A percentile compares a stretch with the other conserved stretches of the same genome.
phyloP scores from a whole-genome alignment of 176 grass and related monocot species.

The Oryza officinalis region DNA sequence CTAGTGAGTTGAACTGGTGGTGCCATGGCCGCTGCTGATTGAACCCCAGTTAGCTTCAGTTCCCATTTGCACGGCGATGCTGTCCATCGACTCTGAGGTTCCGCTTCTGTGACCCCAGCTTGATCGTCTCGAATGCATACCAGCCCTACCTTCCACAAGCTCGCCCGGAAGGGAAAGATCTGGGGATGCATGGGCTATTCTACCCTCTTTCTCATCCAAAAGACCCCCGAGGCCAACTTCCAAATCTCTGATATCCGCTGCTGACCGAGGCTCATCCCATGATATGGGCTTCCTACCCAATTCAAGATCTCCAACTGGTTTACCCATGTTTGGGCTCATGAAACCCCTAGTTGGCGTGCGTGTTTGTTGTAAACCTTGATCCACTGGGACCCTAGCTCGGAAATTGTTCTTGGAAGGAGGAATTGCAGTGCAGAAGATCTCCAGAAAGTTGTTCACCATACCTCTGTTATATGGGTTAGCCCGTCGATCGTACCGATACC shows the following conservation, averaged over 20 bases:
- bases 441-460: constrained; percentile 65
- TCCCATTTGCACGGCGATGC: constrained; percentile 44
- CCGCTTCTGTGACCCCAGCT: constrained; percentile 73
- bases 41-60: constrained; percentile 48
- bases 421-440: constrained; percentile 75
- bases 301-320: constrained; percentile 72
- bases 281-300: constrained; percentile 79
- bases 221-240: constrained; percentile 62
- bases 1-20: constrained; percentile 49
- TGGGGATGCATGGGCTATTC: constrained; percentile 58
- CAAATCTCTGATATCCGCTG: constrained; percentile 67
- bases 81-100: constrained; percentile 56
- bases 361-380: constrained; percentile 60
- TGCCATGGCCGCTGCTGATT: constrained; percentile 48
- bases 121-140: constrained; percentile 61
- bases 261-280: constrained; percentile 84
- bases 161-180: constrained; percentile 52
- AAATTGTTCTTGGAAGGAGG: constrained; percentile 95
- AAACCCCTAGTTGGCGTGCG: constrained; percentile 57
- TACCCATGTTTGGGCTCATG: constrained; percentile 98
- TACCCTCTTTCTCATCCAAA: constrained; percentile 76
- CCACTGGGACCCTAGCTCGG: constrained; percentile 60
- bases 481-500: constrained; percentile 80
- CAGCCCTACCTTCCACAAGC: constrained; percentile 45
- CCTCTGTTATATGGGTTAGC: constrained; percentile 84